Conservation (phyloP, 2,329 filamentous ascomycete species). For the Aspergillus sp. region DNA sequence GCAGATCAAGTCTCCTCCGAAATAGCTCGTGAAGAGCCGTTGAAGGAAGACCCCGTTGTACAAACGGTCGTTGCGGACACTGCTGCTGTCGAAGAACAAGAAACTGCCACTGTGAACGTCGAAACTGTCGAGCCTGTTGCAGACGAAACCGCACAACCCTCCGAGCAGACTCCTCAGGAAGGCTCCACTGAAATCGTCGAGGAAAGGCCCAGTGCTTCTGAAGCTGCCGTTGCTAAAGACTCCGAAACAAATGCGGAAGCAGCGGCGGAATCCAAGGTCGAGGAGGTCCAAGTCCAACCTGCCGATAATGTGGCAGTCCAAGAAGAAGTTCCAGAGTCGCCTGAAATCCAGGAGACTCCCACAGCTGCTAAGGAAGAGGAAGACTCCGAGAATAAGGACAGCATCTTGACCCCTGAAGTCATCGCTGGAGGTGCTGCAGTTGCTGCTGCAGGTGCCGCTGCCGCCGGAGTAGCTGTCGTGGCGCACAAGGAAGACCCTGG, state of each 20-base stretch:
- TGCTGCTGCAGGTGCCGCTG: constrained; percentile 24
- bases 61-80: background rate
- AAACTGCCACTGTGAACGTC: background rate
- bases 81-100: constrained; percentile 4
- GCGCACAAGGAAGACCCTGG: constrained; percentile 21
- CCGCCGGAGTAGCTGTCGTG: constrained; percentile 22
- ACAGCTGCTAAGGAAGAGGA: constrained; percentile 3
- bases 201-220: background rate
- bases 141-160: background rate
- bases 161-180: background rate
- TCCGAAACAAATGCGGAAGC: background rate
- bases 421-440: constrained; percentile 28
- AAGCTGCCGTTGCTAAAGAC: constrained; percentile 4
- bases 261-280: constrained; percentile 7
- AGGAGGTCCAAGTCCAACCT: constrained; percentile 3
- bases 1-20: background rate
- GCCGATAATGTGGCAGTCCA: background rate
- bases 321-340: background rate
- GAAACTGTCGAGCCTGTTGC: background rate
- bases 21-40: constrained; percentile 4
- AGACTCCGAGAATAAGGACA: constrained; percentile 20
- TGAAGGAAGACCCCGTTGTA: constrained; percentile 2
- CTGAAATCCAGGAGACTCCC: constrained; percentile 11
- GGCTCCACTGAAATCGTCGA: background rate
- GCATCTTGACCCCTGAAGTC: constrained; percentile 22